Percentiles rank a stretch among this genome's conserved stretches.
phyloP scores from a whole-genome alignment of 345 rosid species.

The Gossypium stocksii region DNA sequence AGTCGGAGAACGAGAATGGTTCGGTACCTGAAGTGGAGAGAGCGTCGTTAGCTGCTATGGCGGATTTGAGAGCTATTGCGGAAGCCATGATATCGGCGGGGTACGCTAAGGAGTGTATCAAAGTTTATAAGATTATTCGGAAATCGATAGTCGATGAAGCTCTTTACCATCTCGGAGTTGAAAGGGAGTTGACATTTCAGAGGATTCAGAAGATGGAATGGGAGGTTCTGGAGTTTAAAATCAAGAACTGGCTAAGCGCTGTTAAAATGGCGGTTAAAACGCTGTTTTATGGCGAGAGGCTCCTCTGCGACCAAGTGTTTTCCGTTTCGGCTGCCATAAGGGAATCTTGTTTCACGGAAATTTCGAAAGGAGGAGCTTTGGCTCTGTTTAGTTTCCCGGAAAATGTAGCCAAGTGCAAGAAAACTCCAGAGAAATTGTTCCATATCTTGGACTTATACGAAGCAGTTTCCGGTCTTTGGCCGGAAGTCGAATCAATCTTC shows the following conservation, averaged over 20 bases:
- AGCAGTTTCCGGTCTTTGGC: constrained; percentile 49
- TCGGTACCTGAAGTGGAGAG: constrained; percentile 20
- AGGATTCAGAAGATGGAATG: constrained; percentile 63
- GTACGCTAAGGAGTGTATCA: constrained; percentile 62
- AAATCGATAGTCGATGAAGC: constrained; percentile 58
- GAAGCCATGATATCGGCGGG: constrained; percentile 72
- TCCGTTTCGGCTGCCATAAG: constrained; percentile 36
- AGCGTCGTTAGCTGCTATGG: constrained; percentile 28
- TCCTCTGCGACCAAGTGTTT: constrained; percentile 67
- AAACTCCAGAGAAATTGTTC: constrained; percentile 71
- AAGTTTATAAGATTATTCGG: constrained; percentile 48
- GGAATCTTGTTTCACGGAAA: constrained; percentile 56
- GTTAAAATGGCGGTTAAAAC: constrained; percentile 43
- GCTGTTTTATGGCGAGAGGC: constrained; percentile 60
- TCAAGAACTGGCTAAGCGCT: constrained; percentile 53
- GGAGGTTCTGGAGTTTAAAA: constrained; percentile 55
- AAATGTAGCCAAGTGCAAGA: constrained; percentile 54
- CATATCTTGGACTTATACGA: constrained; percentile 70
- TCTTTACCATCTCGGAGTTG: constrained; percentile 51
- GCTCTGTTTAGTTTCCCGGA: constrained; percentile 62
- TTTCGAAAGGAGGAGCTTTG: constrained; percentile 49
- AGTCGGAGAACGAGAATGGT: constrained; percentile 15
- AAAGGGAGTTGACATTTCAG: constrained; percentile 30
- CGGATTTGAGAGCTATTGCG: constrained; percentile 61
- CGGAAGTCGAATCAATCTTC: constrained; percentile 61